These are phyloP conservation scores for Schoenoplectus tabernaemontani DNA, from an alignment of 202 grass and related monocot species.

Conservation along the genomic window DNA sequence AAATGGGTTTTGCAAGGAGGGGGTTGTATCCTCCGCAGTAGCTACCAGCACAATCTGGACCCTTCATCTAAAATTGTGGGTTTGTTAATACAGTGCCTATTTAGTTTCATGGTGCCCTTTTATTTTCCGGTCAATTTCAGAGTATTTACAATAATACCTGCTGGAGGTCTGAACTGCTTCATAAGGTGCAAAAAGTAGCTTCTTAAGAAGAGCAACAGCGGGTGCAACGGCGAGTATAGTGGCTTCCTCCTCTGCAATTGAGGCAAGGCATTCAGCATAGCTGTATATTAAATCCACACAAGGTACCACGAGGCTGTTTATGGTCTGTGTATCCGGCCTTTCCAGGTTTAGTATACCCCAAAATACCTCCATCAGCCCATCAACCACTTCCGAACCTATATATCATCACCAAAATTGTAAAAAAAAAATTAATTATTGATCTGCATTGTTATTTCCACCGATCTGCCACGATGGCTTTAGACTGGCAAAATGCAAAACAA, in stretches of 20 bases:
- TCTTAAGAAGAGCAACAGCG: conserved; percentile 75
- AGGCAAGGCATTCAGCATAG: conserved; percentile 84
- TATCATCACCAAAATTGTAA: conserved; percentile 11
- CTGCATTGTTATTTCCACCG: background rate
- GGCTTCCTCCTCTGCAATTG: conserved; percentile 48
- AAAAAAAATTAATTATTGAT: background rate
- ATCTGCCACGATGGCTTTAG: background rate
- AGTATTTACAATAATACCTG: conserved; percentile 44
- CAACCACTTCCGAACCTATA: conserved; percentile 77
- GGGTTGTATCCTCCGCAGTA: no score
- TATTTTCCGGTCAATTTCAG: background rate
- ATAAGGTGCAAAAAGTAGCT: conserved; percentile 92
- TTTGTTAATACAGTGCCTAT: no score
- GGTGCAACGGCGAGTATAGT: conserved; percentile 65
- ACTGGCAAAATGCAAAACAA: background rate
- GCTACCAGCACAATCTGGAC: no score
- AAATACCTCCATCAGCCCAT: conserved; percentile 92
- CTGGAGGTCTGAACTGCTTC: conserved; percentile 95
- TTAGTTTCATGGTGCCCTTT: no score
- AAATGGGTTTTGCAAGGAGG: background rate
- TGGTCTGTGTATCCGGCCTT: conserved; percentile 81
- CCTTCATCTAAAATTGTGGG: no score
- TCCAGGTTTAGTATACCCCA: conserved; percentile 91
- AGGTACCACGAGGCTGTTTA: conserved; percentile 93
- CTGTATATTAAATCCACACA: conserved; percentile 96